These are phyloP conservation scores for Discostella stelligera DNA, from an alignment of 352 stramenopile genomes.

Conservation along the genomic window DNA sequence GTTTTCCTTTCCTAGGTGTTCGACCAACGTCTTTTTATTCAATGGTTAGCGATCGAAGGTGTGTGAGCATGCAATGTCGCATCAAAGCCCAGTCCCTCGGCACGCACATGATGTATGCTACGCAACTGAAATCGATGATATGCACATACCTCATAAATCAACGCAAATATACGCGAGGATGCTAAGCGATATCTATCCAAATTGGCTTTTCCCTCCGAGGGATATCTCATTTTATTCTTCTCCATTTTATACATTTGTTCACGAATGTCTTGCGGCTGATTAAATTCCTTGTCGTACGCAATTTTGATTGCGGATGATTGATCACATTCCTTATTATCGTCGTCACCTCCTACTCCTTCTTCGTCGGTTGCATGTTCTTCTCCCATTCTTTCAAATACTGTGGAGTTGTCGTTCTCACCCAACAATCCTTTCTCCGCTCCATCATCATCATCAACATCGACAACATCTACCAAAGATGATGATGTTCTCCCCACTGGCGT, in stretches of 20 bases:
- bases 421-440: background rate
- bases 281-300: slow-evolving; percentile 59
- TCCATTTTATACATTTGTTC: slow-evolving; percentile 51
- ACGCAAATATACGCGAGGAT: slow-evolving; percentile 68
- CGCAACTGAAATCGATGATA: background rate
- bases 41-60: too few relatives aligned
- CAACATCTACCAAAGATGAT: background rate
- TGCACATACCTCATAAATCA: slow-evolving; percentile 58
- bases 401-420: too few relatives aligned
- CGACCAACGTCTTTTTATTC: slow-evolving; percentile 26
- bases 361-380: slow-evolving; percentile 18
- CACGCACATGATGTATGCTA: too few relatives aligned
- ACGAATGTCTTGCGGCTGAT: slow-evolving; percentile 48
- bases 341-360: slow-evolving; percentile 7
- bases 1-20: slow-evolving; percentile 42
- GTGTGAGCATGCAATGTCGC: too few relatives aligned
- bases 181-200: slow-evolving; percentile 74
- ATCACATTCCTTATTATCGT: background rate
- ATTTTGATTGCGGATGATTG: slow-evolving; percentile 27
- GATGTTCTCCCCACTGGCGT: slow-evolving; percentile 22
- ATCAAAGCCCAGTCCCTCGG: too few relatives aligned
- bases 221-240: slow-evolving; percentile 56
- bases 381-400: slow-evolving; percentile 4
- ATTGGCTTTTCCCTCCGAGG: slow-evolving; percentile 72
- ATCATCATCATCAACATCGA: background rate